These are phyloP conservation scores for Tetrahymena elliotti DNA, from an alignment of 73 alveolate genomes.

Conservation along the genomic window DNA sequence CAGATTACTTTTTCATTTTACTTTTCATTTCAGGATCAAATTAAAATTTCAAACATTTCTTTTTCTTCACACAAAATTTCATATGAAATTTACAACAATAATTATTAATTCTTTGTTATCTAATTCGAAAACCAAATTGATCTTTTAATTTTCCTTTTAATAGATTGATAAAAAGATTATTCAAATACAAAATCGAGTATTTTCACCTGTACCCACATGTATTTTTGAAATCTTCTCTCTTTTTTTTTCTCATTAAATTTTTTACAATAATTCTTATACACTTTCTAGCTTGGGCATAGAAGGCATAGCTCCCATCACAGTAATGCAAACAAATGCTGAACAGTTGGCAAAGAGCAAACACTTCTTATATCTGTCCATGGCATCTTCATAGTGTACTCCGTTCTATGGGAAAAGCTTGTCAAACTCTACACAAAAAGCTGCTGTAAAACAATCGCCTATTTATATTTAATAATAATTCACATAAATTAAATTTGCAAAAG, in stretches of 20 bases:
- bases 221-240: no score
- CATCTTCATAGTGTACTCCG: not conserved
- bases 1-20: not conserved
- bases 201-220: no score
- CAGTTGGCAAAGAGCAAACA: slow-evolving; percentile 50
- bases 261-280: not conserved
- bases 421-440: slow-evolving; percentile 25
- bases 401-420: not conserved
- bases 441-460: slow-evolving; percentile 48
- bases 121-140: not conserved
- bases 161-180: no score
- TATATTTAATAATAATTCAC: no score
- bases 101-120: not conserved
- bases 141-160: no score
- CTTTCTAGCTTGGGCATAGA: slow-evolving; percentile 41
- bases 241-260: not conserved
- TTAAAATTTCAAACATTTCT: not conserved
- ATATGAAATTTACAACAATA: not conserved
- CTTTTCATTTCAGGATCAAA: not conserved
- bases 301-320: slow-evolving; percentile 47
- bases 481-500: not conserved
- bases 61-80: not conserved
- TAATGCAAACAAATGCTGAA: slow-evolving; percentile 44
- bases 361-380: not conserved
- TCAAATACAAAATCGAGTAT: no score